A percentile compares a stretch with the other conserved stretches of the same genome.
These are phyloP conservation scores for Thecaphora frezii DNA, from an alignment of 1,284 basidiomycete species.

Conservation along the genomic window DNA sequence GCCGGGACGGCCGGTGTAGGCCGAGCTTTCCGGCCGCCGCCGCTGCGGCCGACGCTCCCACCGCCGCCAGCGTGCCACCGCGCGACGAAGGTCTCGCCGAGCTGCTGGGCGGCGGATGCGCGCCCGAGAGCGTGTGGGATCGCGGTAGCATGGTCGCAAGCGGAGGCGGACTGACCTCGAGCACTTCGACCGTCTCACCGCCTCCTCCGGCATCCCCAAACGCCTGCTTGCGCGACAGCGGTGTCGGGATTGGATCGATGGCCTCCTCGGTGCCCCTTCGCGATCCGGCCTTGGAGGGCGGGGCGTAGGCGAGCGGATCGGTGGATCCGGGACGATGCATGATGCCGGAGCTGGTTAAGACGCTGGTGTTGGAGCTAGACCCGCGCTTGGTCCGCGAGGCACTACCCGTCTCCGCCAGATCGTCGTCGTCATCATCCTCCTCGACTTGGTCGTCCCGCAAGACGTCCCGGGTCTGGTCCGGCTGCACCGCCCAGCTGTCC, in stretches of 20 bases:
- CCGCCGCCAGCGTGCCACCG: constrained; percentile 38
- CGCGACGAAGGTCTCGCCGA: constrained; percentile 20
- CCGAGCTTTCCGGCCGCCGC: constrained; percentile 49
- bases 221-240: background rate
- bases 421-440: constrained; percentile 42
- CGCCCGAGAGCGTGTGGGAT: no score
- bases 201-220: no score
- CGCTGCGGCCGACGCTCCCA: constrained; percentile 41
- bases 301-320: constrained; percentile 14
- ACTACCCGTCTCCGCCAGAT: constrained; percentile 1
- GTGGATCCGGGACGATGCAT: constrained; percentile 27
- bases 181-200: background rate
- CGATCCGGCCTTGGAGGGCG: constrained; percentile 19
- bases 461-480: constrained; percentile 34
- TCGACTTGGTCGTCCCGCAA: constrained; percentile 44
- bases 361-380: constrained; percentile 8
- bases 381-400: constrained; percentile 12
- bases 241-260: constrained; percentile 23
- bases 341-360: constrained; percentile 10
- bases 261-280: constrained; percentile 36
- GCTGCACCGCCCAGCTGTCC: constrained; percentile 57
- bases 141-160: background rate
- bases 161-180: background rate
- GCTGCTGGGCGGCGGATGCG: no score
- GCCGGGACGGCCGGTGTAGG: constrained; percentile 38